phyloP scores from a whole-genome alignment of 768 basidiomycete genomes.

The Trametes meyenii region DNA sequence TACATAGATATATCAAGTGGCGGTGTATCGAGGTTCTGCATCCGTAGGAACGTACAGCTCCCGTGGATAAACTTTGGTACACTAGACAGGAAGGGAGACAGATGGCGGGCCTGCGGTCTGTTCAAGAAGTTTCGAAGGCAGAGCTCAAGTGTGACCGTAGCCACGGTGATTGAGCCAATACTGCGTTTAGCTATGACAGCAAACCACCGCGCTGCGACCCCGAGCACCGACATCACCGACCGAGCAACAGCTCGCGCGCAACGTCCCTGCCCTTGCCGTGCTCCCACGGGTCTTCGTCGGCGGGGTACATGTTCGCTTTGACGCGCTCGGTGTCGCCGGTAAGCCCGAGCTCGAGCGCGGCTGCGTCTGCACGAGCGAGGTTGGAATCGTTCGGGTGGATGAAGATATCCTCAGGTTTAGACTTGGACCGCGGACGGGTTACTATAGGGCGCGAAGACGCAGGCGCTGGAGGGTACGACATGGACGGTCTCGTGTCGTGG shows the following conservation, averaged over 20 bases:
- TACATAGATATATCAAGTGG: constrained; percentile 6
- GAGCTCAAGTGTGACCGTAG: background rate
- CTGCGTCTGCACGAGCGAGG: constrained; percentile 65
- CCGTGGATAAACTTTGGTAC: background rate
- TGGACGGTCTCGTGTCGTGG: constrained; percentile 13
- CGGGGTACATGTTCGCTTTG: constrained; percentile 39
- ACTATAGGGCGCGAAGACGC: background rate
- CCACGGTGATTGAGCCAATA: background rate
- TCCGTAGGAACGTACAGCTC: background rate
- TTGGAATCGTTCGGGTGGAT: constrained; percentile 68
- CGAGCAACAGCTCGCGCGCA: constrained; percentile 48
- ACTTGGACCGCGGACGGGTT: constrained; percentile 48
- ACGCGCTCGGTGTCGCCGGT: constrained; percentile 49
- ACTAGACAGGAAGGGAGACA: background rate
- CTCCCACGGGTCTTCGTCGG: constrained; percentile 50
- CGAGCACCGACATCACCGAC: constrained; percentile 10
- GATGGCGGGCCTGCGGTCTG: constrained; percentile 12
- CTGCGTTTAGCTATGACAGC: background rate
- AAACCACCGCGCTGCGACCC: background rate
- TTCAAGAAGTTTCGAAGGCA: background rate
- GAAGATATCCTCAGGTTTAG: constrained; percentile 60
- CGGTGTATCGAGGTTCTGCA: background rate
- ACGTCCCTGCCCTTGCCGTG: constrained; percentile 52
- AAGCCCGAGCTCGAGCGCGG: constrained; percentile 57
- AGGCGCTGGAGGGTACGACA: constrained; percentile 25